Evolutionary conservation across 768 basidiomycete genomes (phyloP).

Genomic region (Mycena kentingensis): DNA sequence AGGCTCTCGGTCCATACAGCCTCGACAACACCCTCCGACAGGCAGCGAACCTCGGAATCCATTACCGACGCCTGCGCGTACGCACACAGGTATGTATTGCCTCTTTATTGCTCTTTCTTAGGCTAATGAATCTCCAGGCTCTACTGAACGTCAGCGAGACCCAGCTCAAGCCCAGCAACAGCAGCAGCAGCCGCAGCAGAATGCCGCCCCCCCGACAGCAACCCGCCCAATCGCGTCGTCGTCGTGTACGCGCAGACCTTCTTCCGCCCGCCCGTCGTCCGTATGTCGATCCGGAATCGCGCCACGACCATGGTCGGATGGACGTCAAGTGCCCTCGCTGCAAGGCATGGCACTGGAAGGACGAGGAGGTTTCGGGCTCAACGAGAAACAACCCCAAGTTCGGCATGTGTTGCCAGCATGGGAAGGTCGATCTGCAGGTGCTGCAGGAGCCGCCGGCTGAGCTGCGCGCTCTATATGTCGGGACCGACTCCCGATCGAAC

Average conservation of each 20-base stretch:
- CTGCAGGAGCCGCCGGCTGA: conserved; percentile 25
- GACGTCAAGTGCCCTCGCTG: conserved; percentile 15
- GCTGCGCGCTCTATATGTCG: conserved; percentile 11
- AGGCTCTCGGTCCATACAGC: too few relatives aligned
- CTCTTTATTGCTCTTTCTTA: too few relatives aligned
- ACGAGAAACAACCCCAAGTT: conserved; percentile 20
- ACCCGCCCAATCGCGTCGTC: too few relatives aligned
- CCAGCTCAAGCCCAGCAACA: too few relatives aligned
- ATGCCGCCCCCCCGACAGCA: too few relatives aligned
- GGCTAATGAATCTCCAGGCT: too few relatives aligned
- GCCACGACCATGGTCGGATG: conserved; percentile 14
- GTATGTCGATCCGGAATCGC: background rate
- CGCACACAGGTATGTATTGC: too few relatives aligned
- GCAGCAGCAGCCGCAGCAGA: too few relatives aligned
- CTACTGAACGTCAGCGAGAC: too few relatives aligned
- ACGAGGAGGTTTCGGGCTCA: conserved; percentile 6
- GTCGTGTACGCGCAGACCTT: background rate
- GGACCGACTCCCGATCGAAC: conserved; percentile 5
- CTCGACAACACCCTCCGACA: too few relatives aligned
- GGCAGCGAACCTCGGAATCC: too few relatives aligned
- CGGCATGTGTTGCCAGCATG: conserved; percentile 31
- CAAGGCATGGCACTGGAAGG: conserved; percentile 21
- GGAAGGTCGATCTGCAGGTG: conserved; percentile 25
- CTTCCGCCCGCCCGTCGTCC: background rate
- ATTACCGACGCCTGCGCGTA: too few relatives aligned